A percentile compares a stretch with the other conserved stretches of the same genome.
Conservation (phyloP, 257 asterid genomes). For the Solanum medicagineum region DNA sequence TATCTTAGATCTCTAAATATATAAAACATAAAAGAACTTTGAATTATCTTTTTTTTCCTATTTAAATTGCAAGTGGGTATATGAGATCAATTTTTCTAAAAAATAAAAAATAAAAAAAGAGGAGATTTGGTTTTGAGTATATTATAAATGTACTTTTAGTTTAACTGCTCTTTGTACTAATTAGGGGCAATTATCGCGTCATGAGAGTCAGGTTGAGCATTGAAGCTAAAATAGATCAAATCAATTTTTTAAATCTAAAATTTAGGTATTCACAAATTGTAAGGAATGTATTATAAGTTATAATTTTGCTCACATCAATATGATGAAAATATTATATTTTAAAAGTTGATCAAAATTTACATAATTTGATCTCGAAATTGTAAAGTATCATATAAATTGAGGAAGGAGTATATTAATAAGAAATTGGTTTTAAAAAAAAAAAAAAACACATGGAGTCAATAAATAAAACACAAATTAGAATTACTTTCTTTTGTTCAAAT, state of each 20-base stretch:
- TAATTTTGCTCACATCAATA: not conserved
- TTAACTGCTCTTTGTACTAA: not conserved
- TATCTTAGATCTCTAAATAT: not conserved
- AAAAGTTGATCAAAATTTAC: not conserved
- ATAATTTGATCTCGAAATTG: not conserved
- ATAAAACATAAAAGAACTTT: not conserved
- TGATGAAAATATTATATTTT: not conserved
- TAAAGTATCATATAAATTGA: not conserved
- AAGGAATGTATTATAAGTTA: not conserved
- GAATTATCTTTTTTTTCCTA: not conserved
- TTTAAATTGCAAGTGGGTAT: not conserved
- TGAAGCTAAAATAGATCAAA: not conserved
- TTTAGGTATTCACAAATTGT: no score
- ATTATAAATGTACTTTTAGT: not conserved
- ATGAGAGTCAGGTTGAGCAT: not conserved
- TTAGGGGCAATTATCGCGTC: not conserved
- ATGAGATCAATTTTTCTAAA: not conserved
- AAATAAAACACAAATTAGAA: not conserved
- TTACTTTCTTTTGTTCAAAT: not conserved
- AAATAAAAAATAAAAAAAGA: not conserved
- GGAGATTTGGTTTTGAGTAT: not conserved
- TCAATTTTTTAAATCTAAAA: not conserved
- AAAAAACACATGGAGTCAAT: not conserved
- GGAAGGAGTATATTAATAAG: not conserved
- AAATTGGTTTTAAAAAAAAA: not conserved